Percentiles rank a stretch among this genome's conserved stretches.
These are phyloP conservation scores for Candida pseudoviswanathii DNA, from an alignment of 1,139 yeast species.

Conservation along the genomic window DNA sequence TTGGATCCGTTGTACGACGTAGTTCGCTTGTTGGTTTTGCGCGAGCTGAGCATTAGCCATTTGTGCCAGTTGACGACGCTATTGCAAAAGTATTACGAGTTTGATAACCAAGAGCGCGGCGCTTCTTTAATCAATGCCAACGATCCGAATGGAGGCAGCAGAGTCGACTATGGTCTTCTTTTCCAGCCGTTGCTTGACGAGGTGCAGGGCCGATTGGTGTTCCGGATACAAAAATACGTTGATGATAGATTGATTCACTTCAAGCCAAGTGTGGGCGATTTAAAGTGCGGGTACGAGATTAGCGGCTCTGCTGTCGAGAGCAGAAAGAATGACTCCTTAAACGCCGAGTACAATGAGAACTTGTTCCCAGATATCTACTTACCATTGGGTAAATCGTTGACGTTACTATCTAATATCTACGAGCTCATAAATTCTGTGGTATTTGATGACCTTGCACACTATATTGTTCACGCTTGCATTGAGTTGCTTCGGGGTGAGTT, in stretches of 20 bases:
- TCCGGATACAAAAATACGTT: conserved; percentile 72
- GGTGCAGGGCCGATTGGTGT: conserved; percentile 76
- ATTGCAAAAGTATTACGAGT: conserved; percentile 68
- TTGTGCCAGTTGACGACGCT: conserved; percentile 78
- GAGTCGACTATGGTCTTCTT: conserved; percentile 54
- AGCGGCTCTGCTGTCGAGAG: conserved; percentile 15
- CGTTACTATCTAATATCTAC: conserved; percentile 74
- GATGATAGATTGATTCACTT: conserved; percentile 70
- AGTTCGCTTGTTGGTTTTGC: conserved; percentile 63
- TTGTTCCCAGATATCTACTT: conserved; percentile 62
- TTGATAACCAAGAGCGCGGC: conserved; percentile 31
- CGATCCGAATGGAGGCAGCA: conserved; percentile 9
- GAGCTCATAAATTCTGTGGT: conserved; percentile 75
- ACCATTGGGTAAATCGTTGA: conserved; percentile 72
- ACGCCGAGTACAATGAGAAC: conserved; percentile 40
- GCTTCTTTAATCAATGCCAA: conserved; percentile 6
- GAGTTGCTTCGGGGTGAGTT: conserved; percentile 55
- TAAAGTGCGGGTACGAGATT: conserved; percentile 52
- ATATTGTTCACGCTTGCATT: conserved; percentile 79
- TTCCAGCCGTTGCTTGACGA: conserved; percentile 76
- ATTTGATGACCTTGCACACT: conserved; percentile 88
- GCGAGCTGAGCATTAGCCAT: conserved; percentile 65
- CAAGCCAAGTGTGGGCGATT: conserved; percentile 67
- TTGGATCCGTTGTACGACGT: conserved; percentile 79
- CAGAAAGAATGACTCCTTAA: conserved; percentile 21